A percentile compares a stretch with the other conserved stretches of the same genome.
phyloP scores from a whole-genome alignment of 2,329 filamentous ascomycete genomes.

The Botrytis cinerea region DNA sequence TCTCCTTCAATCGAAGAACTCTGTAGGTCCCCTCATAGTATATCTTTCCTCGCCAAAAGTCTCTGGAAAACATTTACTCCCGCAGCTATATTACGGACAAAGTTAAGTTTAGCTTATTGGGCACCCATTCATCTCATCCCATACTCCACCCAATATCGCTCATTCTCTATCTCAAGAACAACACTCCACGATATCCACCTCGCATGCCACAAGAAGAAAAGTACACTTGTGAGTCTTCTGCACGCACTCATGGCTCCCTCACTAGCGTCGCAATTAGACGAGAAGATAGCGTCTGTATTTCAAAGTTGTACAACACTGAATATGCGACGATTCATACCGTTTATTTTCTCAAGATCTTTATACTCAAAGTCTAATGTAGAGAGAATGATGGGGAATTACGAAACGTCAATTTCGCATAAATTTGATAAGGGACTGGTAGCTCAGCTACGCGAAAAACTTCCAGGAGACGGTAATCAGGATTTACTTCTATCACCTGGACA shows the following conservation, averaged over 20 bases:
- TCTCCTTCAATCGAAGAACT: neutral
- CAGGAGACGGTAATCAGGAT: neutral
- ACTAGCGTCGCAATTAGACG: neutral
- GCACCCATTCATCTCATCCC: neutral
- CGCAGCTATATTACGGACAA: neutral
- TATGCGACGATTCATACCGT: neutral
- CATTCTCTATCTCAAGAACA: neutral
- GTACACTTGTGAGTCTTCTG: neutral
- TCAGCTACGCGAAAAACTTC: neutral
- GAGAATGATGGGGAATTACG: neutral
- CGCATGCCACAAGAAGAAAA: neutral
- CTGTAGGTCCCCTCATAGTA: neutral
- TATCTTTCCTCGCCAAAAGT: neutral
- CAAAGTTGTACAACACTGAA: neutral
- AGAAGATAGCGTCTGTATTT: neutral
- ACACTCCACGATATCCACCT: neutral
- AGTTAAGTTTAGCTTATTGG: neutral
- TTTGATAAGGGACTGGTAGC: neutral
- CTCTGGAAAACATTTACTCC: neutral
- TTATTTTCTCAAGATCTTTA: fast-evolving
- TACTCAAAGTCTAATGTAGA: neutral
- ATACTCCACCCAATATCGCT: neutral
- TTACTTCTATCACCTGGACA: neutral
- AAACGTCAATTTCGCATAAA: neutral
- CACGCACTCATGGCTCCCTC: neutral